Evolutionary conservation across 345 rosid genomes (phyloP), one percentile per base, ranked within the genome.

Genomic region (Anastatica hierochuntica): DNA sequence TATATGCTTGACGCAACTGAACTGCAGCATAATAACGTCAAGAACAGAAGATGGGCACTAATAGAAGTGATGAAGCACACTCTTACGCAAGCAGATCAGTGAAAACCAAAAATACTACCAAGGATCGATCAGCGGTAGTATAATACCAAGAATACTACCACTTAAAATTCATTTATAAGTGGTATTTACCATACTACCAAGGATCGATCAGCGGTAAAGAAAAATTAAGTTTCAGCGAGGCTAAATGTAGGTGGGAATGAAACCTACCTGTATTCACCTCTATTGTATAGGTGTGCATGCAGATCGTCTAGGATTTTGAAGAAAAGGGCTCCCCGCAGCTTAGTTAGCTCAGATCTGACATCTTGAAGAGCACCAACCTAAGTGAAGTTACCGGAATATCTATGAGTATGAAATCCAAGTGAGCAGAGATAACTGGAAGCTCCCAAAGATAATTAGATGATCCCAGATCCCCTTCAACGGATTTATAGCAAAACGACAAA

Each of bases 291-390:
- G 75, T 92, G 99, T 3, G 79, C 77, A 75, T 88, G 97, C 82
- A 92, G 76, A 67, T 92, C 99, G 75, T 92, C 99, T 72, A 92
- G 68, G 64, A 92, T 61, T 75, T 82, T 83, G 63, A 74, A 88
- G 72, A 92, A 92, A 27, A 88, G 70, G 53, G 76, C 77, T 64
- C 97, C 97, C 31, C 88, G 78, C 77, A 92, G 67, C 74, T 92
- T 88, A 58, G 82, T 67, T 63, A 92, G 73, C 80, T 88, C 99
- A 68, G 97, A 85, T 73, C 95, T 78, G 46, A 92, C 82, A 71
- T 92, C 99, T 85, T 88, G 99, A 74, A 92, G 95, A 59, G 97
- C 94, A 49, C 99, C 97, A 66, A 92, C 99, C 99, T 92, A 66
- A 43, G 57, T 48, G 34, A 65, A 19, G 24, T 21, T 42, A 53